A percentile compares a stretch with the other conserved stretches of the same genome.
These are phyloP conservation scores for Penicillium brasilianum DNA, from an alignment of 2,329 filamentous ascomycete genomes.

Conservation along the genomic window DNA sequence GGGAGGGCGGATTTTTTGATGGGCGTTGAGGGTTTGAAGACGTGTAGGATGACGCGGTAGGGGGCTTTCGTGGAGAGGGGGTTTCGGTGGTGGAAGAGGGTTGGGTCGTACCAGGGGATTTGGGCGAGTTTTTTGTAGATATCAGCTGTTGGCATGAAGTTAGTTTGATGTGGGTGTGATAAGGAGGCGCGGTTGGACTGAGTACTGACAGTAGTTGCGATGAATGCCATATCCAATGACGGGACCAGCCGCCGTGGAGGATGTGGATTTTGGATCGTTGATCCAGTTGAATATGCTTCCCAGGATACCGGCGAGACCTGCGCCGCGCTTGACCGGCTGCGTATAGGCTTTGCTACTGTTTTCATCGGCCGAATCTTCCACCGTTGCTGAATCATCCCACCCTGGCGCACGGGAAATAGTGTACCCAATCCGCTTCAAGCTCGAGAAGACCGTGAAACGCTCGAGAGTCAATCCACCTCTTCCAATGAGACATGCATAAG, in stretches of 20 bases:
- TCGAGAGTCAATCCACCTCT: conserved; percentile 69
- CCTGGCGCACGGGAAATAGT: conserved; percentile 73
- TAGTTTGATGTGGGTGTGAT: conserved; percentile 42
- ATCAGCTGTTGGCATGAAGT: conserved; percentile 52
- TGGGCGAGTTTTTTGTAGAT: conserved; percentile 79
- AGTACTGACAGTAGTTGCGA: conserved; percentile 55
- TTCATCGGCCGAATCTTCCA: conserved; percentile 20
- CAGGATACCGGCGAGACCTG: conserved; percentile 39
- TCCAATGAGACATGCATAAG: conserved; percentile 83
- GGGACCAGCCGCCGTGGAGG: conserved; percentile 50
- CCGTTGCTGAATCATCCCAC: conserved; percentile 49
- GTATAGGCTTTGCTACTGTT: conserved; percentile 8
- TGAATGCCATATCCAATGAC: conserved; percentile 60
- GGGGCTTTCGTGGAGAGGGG: conserved; percentile 50
- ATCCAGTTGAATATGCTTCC: conserved; percentile 43
- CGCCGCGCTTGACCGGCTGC: conserved; percentile 20
- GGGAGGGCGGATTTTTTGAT: conserved; percentile 83
- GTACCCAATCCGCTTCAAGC: conserved; percentile 83
- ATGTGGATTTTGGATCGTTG: conserved; percentile 32
- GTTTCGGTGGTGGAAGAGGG: conserved; percentile 32
- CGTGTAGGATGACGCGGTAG: conserved; percentile 76
- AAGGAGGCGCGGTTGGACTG: neutral
- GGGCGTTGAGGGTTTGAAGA: conserved; percentile 74
- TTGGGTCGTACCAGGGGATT: conserved; percentile 72
- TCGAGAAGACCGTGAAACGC: conserved; percentile 85